Evolutionary conservation across 2,329 filamentous ascomycete species (phyloP), one percentile per base, ranked within the genome.

Genomic region (Chlorencoelia australis): DNA sequence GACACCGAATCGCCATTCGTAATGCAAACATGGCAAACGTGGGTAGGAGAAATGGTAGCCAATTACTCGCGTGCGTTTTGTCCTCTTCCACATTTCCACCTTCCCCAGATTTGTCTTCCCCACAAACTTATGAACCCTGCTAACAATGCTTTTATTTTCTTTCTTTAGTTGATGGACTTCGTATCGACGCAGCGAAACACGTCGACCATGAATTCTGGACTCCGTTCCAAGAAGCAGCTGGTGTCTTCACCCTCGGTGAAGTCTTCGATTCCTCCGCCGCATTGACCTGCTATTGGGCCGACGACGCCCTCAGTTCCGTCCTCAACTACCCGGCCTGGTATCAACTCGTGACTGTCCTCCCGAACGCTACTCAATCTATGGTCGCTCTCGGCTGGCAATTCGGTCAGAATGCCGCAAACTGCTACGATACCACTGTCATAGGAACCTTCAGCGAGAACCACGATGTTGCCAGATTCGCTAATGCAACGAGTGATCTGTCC

Each of bases 161-260:
- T 24, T 13, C 35, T 30, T 10, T 18, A 37, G 27, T 64, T 31
- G 67, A 71, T 43, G 67, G 67, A 4, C 51, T 70, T 10, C 65
- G 67, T 25, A 55, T 70, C 24, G 66, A 70, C 46, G 65, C 63
- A n/a, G 62, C 60, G 9, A 61, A 64, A 42, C 57, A 69, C 40
- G 58, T 68, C 20, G 52, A 62, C 21, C 59, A 57, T 41, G 61
- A 61, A 13, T 80, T 76, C 54, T 76, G 73, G 64, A 56, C 69
- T 0, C 54, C 46, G 0, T 79, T 77, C 44, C 59, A 66, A 18
- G 41, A 58, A 3, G 67, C 69, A 0, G 63, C 72, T 0, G 72
- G 70, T 4, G 68, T 75, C 3, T 79, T 73, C 53, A 63, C 65
- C 4, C 62, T 77, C 9, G 75, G 75, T 4, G 75, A 80, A 48